Conservation (phyloP, 805 yeast species). For the Deakozyma indianensis region DNA sequence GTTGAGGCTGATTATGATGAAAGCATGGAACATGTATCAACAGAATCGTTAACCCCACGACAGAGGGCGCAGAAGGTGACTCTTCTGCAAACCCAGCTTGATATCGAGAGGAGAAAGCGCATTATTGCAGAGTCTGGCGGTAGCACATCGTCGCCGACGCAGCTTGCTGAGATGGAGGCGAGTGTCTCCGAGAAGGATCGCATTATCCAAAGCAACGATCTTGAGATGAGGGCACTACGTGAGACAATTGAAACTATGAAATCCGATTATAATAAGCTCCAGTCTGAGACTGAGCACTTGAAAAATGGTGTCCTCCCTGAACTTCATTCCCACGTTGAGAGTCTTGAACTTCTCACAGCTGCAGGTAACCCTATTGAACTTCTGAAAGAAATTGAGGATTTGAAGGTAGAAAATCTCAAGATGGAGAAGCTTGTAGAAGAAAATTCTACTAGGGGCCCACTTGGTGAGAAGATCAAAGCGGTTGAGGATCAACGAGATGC, state of each 20-base stretch:
- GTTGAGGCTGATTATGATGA: conserved; percentile 8
- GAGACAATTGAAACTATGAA: conserved; percentile 16
- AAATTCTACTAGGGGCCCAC: conserved; percentile 17
- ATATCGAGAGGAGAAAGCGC: conserved; percentile 20
- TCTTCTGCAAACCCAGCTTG: conserved; percentile 16
- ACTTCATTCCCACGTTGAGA: conserved; percentile 12
- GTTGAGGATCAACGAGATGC: conserved; percentile 25
- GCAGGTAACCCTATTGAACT: conserved; percentile 17
- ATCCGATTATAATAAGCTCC: conserved; percentile 16
- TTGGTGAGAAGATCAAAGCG: conserved; percentile 20
- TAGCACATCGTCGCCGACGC: conserved; percentile 4
- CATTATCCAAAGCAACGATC: conserved; percentile 9
- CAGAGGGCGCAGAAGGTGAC: conserved; percentile 12
- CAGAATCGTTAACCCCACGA: conserved; percentile 3
- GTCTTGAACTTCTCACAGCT: conserved; percentile 14
- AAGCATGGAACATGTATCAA: conserved; percentile 4
- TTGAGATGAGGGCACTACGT: conserved; percentile 11
- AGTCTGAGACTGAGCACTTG: conserved; percentile 11
- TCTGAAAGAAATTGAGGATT: conserved; percentile 17
- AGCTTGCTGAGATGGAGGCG: conserved; percentile 15
- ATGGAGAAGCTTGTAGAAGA: conserved; percentile 19
- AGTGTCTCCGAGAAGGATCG: conserved; percentile 17
- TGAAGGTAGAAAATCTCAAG: conserved; percentile 19
- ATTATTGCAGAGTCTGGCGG: conserved; percentile 11
- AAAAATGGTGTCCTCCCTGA: conserved; percentile 14